Conservation (phyloP, 352 stramenopile species). For the Plasmopara viticola region DNA sequence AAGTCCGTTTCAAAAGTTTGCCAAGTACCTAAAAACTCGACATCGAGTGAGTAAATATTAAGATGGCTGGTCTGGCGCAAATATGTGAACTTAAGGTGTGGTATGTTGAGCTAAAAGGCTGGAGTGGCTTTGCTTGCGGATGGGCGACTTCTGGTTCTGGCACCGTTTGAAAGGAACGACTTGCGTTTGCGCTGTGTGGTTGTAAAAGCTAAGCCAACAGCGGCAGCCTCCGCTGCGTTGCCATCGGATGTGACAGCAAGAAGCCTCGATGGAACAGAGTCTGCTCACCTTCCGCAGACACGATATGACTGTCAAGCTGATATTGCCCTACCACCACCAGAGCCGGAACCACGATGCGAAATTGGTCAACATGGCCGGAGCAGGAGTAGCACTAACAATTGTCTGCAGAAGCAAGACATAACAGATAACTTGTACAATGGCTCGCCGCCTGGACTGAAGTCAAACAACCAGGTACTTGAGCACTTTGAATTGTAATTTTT, state of each 20-base stretch:
- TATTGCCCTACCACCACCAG: conserved; percentile 4
- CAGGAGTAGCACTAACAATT: conserved; percentile 7
- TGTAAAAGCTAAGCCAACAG: conserved; percentile 31
- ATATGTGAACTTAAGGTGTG: neutral
- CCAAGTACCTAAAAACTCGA: conserved; percentile 42
- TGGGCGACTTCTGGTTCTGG: conserved; percentile 45
- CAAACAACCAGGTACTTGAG: conserved; percentile 17
- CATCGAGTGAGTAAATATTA: conserved; percentile 29
- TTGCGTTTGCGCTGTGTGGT: conserved; percentile 44
- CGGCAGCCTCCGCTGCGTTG: conserved; percentile 8
- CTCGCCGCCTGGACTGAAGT: conserved; percentile 3
- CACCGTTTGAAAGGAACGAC: conserved; percentile 35
- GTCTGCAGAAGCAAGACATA: conserved; percentile 10
- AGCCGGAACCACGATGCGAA: conserved; percentile 3
- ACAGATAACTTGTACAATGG: neutral
- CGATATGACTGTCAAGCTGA: neutral
- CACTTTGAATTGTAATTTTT: neutral
- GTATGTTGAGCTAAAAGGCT: conserved; percentile 27
- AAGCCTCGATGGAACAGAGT: conserved; percentile 22
- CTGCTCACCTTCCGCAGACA: conserved; percentile 1
- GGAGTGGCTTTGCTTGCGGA: conserved; percentile 44
- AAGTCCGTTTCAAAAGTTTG: conserved; percentile 39
- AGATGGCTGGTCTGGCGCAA: neutral
- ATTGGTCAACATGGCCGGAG: conserved; percentile 9
- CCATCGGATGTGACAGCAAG: conserved; percentile 22